A percentile compares a stretch with the other conserved stretches of the same genome.
These are phyloP conservation scores for Epichloe aotearoae DNA, from an alignment of 2,329 filamentous ascomycete genomes.

Conservation along the genomic window DNA sequence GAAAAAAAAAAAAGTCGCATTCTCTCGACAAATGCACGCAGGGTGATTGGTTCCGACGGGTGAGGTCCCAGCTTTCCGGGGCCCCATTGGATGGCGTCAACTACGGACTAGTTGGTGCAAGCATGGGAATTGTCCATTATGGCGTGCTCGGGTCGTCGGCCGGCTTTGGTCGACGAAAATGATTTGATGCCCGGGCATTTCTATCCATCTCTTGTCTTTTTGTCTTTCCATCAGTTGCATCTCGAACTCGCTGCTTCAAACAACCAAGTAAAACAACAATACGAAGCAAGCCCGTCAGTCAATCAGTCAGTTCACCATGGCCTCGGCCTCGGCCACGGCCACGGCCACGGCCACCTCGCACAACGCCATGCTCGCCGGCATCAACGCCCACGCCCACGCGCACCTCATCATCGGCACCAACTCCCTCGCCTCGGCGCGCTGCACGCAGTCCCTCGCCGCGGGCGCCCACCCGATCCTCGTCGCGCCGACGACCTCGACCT, in stretches of 20 bases:
- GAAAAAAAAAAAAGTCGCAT: too few relatives aligned
- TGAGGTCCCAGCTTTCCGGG: background rate
- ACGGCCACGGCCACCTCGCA: slow-evolving; percentile 21
- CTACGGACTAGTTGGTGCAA: background rate
- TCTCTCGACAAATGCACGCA: background rate
- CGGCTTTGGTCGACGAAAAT: too few relatives aligned
- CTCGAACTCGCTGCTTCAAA: too few relatives aligned
- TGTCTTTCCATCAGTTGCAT: too few relatives aligned
- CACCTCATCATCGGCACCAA: slow-evolving; percentile 83
- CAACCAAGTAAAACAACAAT: too few relatives aligned
- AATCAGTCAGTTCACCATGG: background rate
- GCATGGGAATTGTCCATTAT: background rate
- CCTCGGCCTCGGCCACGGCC: background rate
- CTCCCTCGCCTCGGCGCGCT: slow-evolving; percentile 74
- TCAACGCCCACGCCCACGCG: slow-evolving; percentile 55
- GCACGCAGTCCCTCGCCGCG: slow-evolving; percentile 63
- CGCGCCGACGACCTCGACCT: slow-evolving; percentile 48
- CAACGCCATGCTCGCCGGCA: slow-evolving; percentile 48
- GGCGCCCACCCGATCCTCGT: slow-evolving; percentile 73
- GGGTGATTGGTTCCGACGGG: slow-evolving; percentile 9
- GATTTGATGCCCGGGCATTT: too few relatives aligned
- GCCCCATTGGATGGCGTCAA: slow-evolving; percentile 20
- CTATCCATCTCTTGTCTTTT: too few relatives aligned
- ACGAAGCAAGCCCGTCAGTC: background rate
- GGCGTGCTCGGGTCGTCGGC: slow-evolving; percentile 1